phyloP scores from a whole-genome alignment of 1,284 basidiomycete genomes.

The Heterobasidion parviporum region DNA sequence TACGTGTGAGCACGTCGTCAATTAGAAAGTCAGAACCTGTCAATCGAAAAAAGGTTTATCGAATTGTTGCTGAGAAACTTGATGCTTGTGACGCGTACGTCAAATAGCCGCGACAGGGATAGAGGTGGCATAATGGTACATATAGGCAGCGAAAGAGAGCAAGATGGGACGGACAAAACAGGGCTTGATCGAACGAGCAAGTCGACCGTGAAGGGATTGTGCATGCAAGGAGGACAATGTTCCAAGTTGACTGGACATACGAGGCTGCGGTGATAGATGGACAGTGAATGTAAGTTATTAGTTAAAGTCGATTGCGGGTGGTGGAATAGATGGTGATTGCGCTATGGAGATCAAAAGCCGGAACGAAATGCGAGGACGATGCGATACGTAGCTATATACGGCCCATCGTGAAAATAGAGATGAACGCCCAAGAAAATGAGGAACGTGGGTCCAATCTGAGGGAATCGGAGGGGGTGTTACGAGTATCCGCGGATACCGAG shows the following conservation, averaged over 20 bases:
- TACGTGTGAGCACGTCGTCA: not conserved
- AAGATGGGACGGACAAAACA: not conserved
- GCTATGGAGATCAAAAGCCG: not conserved
- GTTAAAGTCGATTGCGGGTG: not conserved
- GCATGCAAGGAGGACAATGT: not conserved
- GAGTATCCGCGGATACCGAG: slow-evolving; percentile 71
- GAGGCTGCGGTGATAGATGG: not conserved
- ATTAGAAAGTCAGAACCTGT: too few species aligned
- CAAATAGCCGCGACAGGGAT: not conserved
- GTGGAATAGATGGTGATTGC: not conserved
- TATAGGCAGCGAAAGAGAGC: not conserved
- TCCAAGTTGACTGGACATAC: not conserved
- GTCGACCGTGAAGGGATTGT: not conserved
- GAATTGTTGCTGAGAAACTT: too few species aligned
- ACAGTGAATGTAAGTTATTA: not conserved
- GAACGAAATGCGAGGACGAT: not conserved
- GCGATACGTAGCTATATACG: not conserved
- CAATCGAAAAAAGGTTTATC: too few species aligned
- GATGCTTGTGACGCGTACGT: not conserved
- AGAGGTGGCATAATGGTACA: not conserved
- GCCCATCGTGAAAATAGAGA: not conserved
- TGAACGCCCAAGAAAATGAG: not conserved
- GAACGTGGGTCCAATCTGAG: not conserved
- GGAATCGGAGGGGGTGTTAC: not conserved
- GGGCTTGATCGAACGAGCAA: not conserved